phyloP scores from a whole-genome alignment of 345 rosid genomes.

The Luvunga scandens region DNA sequence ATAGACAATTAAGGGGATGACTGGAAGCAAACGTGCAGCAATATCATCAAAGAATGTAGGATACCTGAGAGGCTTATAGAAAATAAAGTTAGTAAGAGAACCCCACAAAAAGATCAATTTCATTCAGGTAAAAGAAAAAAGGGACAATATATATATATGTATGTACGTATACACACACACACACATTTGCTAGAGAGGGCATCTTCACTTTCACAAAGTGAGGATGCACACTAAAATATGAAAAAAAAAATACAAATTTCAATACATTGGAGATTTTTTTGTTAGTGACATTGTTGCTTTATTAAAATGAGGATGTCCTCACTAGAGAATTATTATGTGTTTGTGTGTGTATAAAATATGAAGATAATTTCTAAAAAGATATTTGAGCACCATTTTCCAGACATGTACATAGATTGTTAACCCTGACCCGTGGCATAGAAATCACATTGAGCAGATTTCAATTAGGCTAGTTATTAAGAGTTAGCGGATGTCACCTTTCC shows the following conservation, averaged over 20 bases:
- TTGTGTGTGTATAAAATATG: too few species aligned
- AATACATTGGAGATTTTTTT: too few species aligned
- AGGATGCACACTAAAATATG: too few species aligned
- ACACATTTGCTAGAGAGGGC: too few species aligned
- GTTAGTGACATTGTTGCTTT: too few species aligned
- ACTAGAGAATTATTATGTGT: too few species aligned
- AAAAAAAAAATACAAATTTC: too few species aligned
- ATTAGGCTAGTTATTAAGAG: neutral
- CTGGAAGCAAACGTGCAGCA: conserved; percentile 87
- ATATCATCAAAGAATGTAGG: conserved; percentile 96
- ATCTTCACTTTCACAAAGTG: too few species aligned
- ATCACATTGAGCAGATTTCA: neutral
- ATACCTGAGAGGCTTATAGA: conserved; percentile 50
- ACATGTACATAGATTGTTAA: neutral
- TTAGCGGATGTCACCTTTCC: conserved; percentile 60
- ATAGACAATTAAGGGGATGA: conserved; percentile 87
- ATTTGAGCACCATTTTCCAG: neutral
- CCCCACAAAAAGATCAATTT: neutral
- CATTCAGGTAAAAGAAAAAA: neutral
- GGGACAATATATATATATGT: too few species aligned
- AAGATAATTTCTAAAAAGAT: too few species aligned
- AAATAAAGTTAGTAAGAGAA: conserved; percentile 14
- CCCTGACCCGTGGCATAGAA: neutral
- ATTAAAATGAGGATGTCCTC: too few species aligned
- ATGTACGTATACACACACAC: too few species aligned